Evolutionary conservation across 495 filamentous ascomycete genomes (phyloP).

Genomic region (Xylaria nigripes): DNA sequence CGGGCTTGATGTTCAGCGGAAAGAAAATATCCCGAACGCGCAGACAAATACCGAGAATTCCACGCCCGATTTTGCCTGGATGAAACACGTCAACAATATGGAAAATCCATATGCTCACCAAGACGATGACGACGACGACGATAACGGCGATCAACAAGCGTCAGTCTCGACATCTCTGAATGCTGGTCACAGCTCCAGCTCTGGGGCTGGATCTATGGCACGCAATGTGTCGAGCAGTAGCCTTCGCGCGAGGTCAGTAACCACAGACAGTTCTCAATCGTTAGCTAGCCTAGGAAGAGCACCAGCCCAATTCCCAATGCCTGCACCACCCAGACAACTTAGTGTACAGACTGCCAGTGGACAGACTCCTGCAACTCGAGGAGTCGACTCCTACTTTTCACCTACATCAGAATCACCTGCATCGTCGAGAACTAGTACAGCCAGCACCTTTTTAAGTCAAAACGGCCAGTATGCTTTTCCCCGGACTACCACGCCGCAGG

Average conservation of each 20-base stretch:
- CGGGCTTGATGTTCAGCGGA: slow-evolving; percentile 52
- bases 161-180: slow-evolving; percentile 21
- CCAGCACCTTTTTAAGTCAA: slow-evolving; percentile 52
- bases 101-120: slow-evolving; percentile 74
- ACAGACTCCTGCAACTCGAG: slow-evolving; percentile 41
- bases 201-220: slow-evolving; percentile 38
- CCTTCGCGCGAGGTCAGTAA: slow-evolving; percentile 71
- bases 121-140: slow-evolving; percentile 73
- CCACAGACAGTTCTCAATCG: slow-evolving; percentile 56
- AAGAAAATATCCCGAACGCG: slow-evolving; percentile 36
- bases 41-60: slow-evolving; percentile 30
- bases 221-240: slow-evolving; percentile 76
- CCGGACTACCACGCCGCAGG: slow-evolving; percentile 58
- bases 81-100: slow-evolving; percentile 43
- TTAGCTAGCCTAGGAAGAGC: slow-evolving; percentile 39
- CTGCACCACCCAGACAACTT: slow-evolving; percentile 44
- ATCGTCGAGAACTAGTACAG: slow-evolving; percentile 68
- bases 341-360: slow-evolving; percentile 63
- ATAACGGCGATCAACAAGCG: slow-evolving; percentile 30
- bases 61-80: slow-evolving; percentile 65
- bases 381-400: slow-evolving; percentile 80
- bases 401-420: slow-evolving; percentile 75
- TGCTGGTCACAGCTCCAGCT: slow-evolving; percentile 33
- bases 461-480: slow-evolving; percentile 64
- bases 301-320: slow-evolving; percentile 60